Conservation (phyloP, 768 basidiomycete genomes). For the Pholiota microspora region DNA sequence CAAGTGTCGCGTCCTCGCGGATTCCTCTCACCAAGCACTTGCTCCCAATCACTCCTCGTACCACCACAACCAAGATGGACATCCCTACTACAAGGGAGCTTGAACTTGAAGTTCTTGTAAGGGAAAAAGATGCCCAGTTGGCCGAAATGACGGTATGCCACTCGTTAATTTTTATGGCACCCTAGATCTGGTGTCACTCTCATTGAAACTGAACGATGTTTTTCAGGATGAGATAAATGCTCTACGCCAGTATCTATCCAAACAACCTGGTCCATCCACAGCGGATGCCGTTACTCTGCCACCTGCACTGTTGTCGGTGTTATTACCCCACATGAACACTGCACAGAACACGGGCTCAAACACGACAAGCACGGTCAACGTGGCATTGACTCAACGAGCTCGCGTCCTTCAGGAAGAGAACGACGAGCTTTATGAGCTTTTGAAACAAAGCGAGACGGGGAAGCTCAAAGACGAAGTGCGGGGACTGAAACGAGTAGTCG, state of each 20-base stretch:
- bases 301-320: conserved; percentile 62
- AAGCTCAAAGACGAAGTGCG: conserved; percentile 80
- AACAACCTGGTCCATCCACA: conserved; percentile 57
- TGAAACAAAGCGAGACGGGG: conserved; percentile 75
- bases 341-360: conserved; percentile 28
- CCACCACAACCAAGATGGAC: conserved; percentile 43
- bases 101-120: conserved; percentile 77
- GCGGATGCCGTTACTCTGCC: conserved; percentile 70
- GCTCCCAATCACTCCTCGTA: conserved; percentile 4
- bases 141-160: conserved; percentile 65
- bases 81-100: conserved; percentile 74
- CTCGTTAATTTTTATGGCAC: not conserved
- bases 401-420: conserved; percentile 82
- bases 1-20: conserved; percentile 13
- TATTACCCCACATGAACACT: conserved; percentile 66
- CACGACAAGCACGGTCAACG: conserved; percentile 54
- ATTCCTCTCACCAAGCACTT: not conserved
- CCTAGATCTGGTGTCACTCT: too few relatives aligned
- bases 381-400: conserved; percentile 75
- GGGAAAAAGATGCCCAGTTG: conserved; percentile 72
- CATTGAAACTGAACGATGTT: conserved; percentile 8
- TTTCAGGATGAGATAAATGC: conserved; percentile 70
- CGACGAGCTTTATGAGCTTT: conserved; percentile 77
- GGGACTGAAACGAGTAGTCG: conserved; percentile 63
- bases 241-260: conserved; percentile 62